Evolutionary conservation across 2,329 filamentous ascomycete genomes (phyloP), one percentile per base, ranked within the genome.

Genomic region (Colletotrichum sidae): DNA sequence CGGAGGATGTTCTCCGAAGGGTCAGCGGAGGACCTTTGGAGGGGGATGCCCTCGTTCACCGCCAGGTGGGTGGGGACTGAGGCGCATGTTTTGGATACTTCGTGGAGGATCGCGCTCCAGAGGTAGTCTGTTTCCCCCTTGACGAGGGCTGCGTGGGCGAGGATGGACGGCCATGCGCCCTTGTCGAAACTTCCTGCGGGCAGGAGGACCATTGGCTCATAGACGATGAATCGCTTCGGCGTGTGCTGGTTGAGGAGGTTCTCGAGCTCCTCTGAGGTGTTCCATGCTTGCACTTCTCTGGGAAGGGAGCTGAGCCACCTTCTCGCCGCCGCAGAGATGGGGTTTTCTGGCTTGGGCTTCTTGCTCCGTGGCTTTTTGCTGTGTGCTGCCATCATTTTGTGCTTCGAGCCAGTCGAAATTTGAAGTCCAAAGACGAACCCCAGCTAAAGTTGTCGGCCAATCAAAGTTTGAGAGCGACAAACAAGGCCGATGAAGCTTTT

Each of bases 1-100:
- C 94, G 88, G 62, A 96, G 83, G 12, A 91, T 79, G 73, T 97
- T 97, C 69, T 90, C 86, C 15, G 72, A 70, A 4, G 75, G 67
- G 7, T 67, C 67, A 2, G 3, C 11, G 6, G 45, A 52, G 42
- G 8, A 35, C 15, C 74, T 72, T 7, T 78, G 79, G 2, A 84
- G 74, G 0, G 88, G 88, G 53, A 90, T 90, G 0, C 86, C 86
- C 67, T 87, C 84, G 70, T 89, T 90, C 47, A 87, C 76, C 8
- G 88, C 88, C 2, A 90, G 78, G 59, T 88, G 85, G 0, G 87
- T 89, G 47, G 88, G 71, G 0, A 56, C 67, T 1, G 76, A 73
- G 15, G 79, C 78, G 8, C 75, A 78, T n/a, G 77, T 75, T 37
- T 68, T 75, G 0, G 81, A 81, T 7, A 90, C 78, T 11, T 77